phyloP scores from a whole-genome alignment of 495 filamentous ascomycete species.

The Hypoxylon fuscum region DNA sequence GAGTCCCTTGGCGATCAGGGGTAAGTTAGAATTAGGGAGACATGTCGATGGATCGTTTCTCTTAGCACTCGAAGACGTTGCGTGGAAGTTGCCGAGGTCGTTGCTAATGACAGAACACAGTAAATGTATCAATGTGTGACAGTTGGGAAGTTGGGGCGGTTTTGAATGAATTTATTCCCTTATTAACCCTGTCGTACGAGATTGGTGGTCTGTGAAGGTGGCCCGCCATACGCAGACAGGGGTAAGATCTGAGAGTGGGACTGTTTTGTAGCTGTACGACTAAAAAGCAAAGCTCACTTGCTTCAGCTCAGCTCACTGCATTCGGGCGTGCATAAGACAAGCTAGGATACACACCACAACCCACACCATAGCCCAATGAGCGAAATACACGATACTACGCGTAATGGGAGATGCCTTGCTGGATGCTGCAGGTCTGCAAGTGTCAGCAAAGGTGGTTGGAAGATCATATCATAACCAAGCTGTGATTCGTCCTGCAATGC shows the following conservation, averaged over 20 bases:
- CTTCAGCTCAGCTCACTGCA: conserved; percentile 39
- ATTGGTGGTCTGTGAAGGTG: conserved; percentile 4
- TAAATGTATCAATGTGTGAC: conserved; percentile 28
- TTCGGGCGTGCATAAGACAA: conserved; percentile 41
- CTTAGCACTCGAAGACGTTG: conserved; percentile 11
- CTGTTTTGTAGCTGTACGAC: conserved; percentile 24
- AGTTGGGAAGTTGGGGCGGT: conserved; percentile 10
- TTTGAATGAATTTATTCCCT: conserved; percentile 26
- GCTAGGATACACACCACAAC: conserved; percentile 28
- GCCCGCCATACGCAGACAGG: conserved; percentile 2
- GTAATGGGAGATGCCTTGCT: conserved; percentile 42
- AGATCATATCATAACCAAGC: conserved; percentile 20
- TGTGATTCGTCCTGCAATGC: conserved; percentile 27
- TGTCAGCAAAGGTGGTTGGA: conserved; percentile 37
- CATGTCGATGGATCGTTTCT: conserved; percentile 9
- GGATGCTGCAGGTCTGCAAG: conserved; percentile 30
- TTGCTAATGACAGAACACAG: conserved; percentile 7
- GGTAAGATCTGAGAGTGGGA: conserved; percentile 23
- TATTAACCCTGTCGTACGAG: conserved; percentile 4
- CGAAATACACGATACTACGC: conserved; percentile 41
- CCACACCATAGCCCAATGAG: conserved; percentile 39
- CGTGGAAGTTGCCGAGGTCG: conserved; percentile 14
- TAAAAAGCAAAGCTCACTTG: conserved; percentile 33
- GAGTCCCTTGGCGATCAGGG: conserved; percentile 38
- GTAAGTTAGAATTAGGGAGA: conserved; percentile 32